phyloP scores from a whole-genome alignment of 495 filamentous ascomycete species.

The Amniculicola lignicola region DNA sequence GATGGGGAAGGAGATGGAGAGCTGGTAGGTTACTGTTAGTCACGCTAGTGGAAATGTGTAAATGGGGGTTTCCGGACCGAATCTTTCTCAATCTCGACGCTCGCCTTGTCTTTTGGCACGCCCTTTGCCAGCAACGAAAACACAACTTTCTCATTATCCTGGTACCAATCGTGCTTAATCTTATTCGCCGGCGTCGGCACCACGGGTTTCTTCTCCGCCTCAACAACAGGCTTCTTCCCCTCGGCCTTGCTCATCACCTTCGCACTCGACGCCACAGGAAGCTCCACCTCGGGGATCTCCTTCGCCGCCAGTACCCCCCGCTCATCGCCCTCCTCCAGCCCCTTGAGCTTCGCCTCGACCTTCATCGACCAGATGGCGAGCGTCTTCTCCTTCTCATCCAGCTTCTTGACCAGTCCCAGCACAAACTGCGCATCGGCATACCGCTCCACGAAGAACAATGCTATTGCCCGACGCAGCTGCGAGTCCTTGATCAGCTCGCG shows the following conservation, averaged over 20 bases:
- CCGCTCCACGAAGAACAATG: conserved; percentile 65
- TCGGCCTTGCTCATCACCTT: conserved; percentile 31
- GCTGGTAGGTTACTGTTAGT: conserved; percentile 35
- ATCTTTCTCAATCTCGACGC: conserved; percentile 55
- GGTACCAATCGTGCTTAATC: conserved; percentile 79
- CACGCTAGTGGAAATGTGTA: background rate
- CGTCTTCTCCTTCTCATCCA: conserved; percentile 59
- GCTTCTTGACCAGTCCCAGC: conserved; percentile 62
- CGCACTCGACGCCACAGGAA: conserved; percentile 37
- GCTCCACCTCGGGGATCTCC: conserved; percentile 61
- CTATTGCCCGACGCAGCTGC: conserved; percentile 75
- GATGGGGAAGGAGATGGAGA: conserved; percentile 66
- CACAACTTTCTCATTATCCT: conserved; percentile 61
- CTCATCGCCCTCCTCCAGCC: conserved; percentile 53
- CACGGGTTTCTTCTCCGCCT: conserved; percentile 29
- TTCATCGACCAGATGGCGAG: conserved; percentile 63
- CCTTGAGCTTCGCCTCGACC: conserved; percentile 52
- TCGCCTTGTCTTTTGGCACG: conserved; percentile 60
- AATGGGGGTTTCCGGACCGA: conserved; percentile 43
- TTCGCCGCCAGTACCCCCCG: conserved; percentile 54
- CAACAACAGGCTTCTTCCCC: background rate
- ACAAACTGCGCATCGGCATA: conserved; percentile 76
- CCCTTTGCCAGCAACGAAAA: conserved; percentile 72
- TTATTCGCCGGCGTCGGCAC: conserved; percentile 56
- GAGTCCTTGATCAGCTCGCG: conserved; percentile 75